Base-by-base conservation (phyloP, 768 basidiomycete genomes). In the Tephrocybe rancida region DNA sequence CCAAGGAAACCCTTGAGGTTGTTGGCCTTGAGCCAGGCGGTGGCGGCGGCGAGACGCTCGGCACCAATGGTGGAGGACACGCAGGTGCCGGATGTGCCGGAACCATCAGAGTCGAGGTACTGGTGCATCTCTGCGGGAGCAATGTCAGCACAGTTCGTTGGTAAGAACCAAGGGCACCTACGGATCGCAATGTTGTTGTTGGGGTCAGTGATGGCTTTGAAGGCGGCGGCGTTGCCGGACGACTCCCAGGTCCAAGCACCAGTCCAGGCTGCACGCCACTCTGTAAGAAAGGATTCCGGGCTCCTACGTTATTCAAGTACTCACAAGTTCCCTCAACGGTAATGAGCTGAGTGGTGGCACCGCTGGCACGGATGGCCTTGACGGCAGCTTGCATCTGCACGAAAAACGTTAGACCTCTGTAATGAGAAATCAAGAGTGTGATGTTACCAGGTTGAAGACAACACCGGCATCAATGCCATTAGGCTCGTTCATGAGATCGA, bases 401-500 rank as follows among this genome's bases (percentile, higher is more conserved):
- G 26, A 39, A 8, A 38, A 35, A 29, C 6, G 47, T 48, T 21
- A 50, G 52, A 45, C 9, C 53, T 37, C 14, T 18, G 14, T 41
- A 8, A 22, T 14, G 21, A 52, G 27, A 51, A 8, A 35, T 54
- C 44, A 45, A 37, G 24, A 39, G 37, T 30, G n/a, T 29, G 37
- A 22, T 53, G 72, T n/a, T 63, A 82, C 82, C 48, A 84, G 67
- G 42, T 72, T 59, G 64, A 79, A 79, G 22, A 82, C 83, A 25
- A 71, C 70, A n/a, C 66, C 57, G 5, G 83, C 83, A 52, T 78
- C 72, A 52, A 85, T 83, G 53, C 68, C 81, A 58, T 85, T 68
- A 41, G 87, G 87, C 69, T 88, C 85, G 71, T 88, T 89, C 81
- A 78, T 79, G 58, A 82, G 65, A 62, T 83, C 84, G 66, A 86